Percentiles rank a stretch among this genome's conserved stretches.
Conservation (phyloP, 2,329 filamentous ascomycete genomes). For the Lasiodiplodia citricola region DNA sequence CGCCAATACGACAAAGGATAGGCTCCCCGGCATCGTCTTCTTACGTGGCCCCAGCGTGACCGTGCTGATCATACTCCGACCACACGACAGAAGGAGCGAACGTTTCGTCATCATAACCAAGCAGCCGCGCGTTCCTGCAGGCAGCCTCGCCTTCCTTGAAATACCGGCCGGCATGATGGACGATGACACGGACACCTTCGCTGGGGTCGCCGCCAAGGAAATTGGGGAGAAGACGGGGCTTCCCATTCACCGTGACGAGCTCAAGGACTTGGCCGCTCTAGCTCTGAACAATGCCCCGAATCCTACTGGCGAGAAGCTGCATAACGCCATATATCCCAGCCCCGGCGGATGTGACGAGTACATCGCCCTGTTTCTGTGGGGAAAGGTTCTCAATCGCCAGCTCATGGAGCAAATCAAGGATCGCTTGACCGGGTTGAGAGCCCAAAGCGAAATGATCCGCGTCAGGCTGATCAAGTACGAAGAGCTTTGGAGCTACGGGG, state of each 20-base stretch:
- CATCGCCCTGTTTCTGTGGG: background rate
- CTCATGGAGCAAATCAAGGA: background rate
- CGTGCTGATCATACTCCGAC: background rate
- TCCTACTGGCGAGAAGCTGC: background rate
- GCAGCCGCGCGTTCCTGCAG: background rate
- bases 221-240: background rate
- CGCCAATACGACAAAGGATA: background rate
- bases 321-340: background rate
- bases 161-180: background rate
- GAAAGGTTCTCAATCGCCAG: background rate
- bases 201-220: background rate
- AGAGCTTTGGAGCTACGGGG: background rate
- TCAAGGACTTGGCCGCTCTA: background rate
- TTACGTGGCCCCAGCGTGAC: background rate
- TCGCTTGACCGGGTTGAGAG: background rate
- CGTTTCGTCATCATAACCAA: background rate
- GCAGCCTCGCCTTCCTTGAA: background rate
- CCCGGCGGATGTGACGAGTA: background rate
- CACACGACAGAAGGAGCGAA: background rate
- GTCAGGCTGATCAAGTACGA: background rate
- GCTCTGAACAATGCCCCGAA: rapidly evolving
- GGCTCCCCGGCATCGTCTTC: background rate
- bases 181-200: no score
- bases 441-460: background rate
- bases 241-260: background rate